phyloP scores from a whole-genome alignment of 1,284 basidiomycete genomes.

The Puccinia coronata region DNA sequence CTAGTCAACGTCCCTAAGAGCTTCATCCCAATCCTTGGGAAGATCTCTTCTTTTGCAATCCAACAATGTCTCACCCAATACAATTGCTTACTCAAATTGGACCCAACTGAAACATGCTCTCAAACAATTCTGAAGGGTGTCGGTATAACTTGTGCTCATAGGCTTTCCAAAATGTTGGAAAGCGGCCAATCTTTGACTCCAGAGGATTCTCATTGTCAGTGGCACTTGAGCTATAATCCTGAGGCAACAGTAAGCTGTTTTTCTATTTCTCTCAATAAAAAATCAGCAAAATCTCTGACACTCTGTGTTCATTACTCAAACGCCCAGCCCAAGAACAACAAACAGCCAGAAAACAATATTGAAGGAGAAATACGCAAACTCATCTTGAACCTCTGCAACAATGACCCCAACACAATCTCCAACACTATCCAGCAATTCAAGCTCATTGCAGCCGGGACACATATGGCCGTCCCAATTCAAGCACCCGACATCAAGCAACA shows the following conservation, averaged over 20 bases:
- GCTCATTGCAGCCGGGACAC: too few species aligned
- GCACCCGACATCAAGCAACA: neutral
- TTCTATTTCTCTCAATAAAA: neutral
- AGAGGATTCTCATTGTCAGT: neutral
- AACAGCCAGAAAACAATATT: neutral
- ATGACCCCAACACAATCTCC: neutral
- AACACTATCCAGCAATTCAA: too few species aligned
- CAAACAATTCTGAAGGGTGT: neutral
- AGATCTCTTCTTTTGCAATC: too few species aligned
- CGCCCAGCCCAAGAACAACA: neutral
- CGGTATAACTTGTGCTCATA: neutral
- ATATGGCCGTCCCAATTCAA: too few species aligned
- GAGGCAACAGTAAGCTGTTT: neutral
- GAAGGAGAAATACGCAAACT: neutral
- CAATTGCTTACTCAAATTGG: neutral
- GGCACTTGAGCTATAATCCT: too few species aligned
- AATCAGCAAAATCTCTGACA: neutral
- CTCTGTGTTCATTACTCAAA: too few species aligned
- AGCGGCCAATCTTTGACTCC: neutral
- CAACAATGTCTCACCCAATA: neutral
- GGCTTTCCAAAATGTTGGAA: neutral
- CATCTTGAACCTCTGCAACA: neutral
- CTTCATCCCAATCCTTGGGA: too few species aligned
- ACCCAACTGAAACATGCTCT: neutral
- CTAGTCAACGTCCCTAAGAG: neutral